Conservation (phyloP, 257 asterid species). For the Mentha longifolia region DNA sequence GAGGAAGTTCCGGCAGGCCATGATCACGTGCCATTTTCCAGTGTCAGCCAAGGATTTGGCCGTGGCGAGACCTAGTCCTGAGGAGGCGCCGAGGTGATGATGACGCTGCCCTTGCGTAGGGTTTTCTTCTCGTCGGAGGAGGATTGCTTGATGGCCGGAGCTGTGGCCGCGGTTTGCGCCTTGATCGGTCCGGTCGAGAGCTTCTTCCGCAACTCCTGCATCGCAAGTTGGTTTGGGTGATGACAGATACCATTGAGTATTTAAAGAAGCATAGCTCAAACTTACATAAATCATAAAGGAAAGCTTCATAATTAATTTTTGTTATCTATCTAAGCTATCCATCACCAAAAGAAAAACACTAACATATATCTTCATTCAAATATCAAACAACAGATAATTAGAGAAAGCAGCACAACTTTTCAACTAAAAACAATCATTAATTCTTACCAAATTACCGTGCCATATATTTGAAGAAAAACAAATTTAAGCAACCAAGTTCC, state of each 20-base stretch:
- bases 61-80: conserved; percentile 83
- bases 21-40: conserved; percentile 84
- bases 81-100: conserved; percentile 87
- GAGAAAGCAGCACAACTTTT: too few relatives aligned
- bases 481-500: too few relatives aligned
- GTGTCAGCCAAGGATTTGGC: conserved; percentile 80
- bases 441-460: too few relatives aligned
- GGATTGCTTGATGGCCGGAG: conserved; percentile 52
- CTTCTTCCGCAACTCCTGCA: conserved; percentile 41
- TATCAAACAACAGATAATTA: too few relatives aligned
- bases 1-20: conserved; percentile 91
- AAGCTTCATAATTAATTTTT: too few relatives aligned
- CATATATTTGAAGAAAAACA: too few relatives aligned
- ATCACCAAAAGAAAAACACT: too few relatives aligned
- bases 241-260: not conserved
- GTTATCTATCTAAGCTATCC: too few relatives aligned
- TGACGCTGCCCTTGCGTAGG: conserved; percentile 61
- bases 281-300: too few relatives aligned
- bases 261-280: not conserved
- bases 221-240: not conserved
- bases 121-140: conserved; percentile 66
- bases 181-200: conserved; percentile 42
- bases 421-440: too few relatives aligned
- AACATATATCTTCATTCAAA: too few relatives aligned
- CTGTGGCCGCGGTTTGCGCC: conserved; percentile 64